Base-by-base conservation (phyloP, 2,329 filamentous ascomycete species). In the Madurella fahalii region DNA sequence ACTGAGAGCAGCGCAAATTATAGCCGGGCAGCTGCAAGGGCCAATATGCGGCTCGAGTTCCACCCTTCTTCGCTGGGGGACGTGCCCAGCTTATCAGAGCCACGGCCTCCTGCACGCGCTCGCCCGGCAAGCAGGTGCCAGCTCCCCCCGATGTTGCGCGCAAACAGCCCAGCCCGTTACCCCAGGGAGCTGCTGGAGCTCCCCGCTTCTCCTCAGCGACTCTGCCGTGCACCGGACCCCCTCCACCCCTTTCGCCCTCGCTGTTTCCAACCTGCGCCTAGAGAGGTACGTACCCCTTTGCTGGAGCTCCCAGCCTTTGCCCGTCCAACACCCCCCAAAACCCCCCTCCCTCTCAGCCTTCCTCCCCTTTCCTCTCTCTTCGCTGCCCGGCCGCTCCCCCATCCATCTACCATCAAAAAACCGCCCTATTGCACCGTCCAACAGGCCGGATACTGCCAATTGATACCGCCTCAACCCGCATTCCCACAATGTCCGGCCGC, bases 401-500 rank as follows among this genome's bases (percentile, higher is more conserved):
- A 52, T 59, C 54, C 18, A 37, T 47, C 47, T 59, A 17, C 50
- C 59, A 61, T 61, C 60, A 47, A 59, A 25, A 58, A 46, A 32
- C 41, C 41, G 48, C 50, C 42, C 53, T 57, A 37, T 52, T 47
- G 20, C 48, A 16, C 53, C 56, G 16, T 45, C 34, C 32, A 53
- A 50, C 52, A 41, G 31, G 17, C 43, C 20, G 40, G 12, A 30
- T 37, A 47, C 56, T 52, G 39, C 53, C 66, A 66, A 70, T 71
- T 68, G 66, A 63, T 54, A 47, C 17, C 49, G 32, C 30, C 46
- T 39, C 16, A 54, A 56, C 42, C 47, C 56, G 30, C 45, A 40
- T 54, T 49, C 39, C 39, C 56, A 69, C 54, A 58, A 79, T 79
- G 75, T 74, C 75, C 55, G 68, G 72, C 64, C 77, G 77, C 65